Conservation (phyloP, 1,139 yeast species). For the Blastobotrys serpentis region DNA sequence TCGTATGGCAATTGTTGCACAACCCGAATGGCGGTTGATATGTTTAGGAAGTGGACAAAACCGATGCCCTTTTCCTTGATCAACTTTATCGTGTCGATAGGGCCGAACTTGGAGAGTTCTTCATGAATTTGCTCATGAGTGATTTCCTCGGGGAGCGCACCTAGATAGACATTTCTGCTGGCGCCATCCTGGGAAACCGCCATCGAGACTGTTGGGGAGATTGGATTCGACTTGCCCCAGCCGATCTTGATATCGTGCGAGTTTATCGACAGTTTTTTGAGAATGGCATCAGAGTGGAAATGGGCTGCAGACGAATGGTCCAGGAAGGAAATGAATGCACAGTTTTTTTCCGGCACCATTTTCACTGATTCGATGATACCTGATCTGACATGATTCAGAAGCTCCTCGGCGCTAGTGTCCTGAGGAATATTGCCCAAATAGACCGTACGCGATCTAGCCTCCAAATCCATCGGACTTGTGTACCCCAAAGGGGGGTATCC, state of each 20-base stretch:
- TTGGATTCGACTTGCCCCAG: constrained; percentile 66
- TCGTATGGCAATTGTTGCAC: constrained; percentile 62
- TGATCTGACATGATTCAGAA: constrained; percentile 85
- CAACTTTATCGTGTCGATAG: constrained; percentile 75
- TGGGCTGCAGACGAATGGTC: constrained; percentile 45
- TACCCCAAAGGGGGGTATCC: constrained; percentile 25
- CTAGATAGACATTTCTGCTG: constrained; percentile 84
- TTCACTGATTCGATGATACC: constrained; percentile 80
- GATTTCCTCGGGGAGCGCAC: constrained; percentile 59
- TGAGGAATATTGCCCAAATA: constrained; percentile 86
- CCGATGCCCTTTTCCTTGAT: constrained; percentile 73
- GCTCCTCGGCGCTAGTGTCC: constrained; percentile 76
- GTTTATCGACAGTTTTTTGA: constrained; percentile 45
- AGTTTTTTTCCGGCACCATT: constrained; percentile 50
- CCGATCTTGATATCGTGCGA: constrained; percentile 53
- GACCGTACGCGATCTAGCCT: constrained; percentile 60
- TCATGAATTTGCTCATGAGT: constrained; percentile 61
- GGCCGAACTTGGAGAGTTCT: constrained; percentile 74
- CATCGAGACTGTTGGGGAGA: constrained; percentile 65
- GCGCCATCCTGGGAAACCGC: constrained; percentile 87
- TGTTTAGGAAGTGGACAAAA: constrained; percentile 74
- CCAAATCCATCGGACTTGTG: constrained; percentile 21
- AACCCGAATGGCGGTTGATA: constrained; percentile 80
- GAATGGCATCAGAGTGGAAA: constrained; percentile 53
- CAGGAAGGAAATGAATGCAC: constrained; percentile 49